Conservation (phyloP, 2,329 filamentous ascomycete genomes). For the Verticillium isaacii region DNA sequence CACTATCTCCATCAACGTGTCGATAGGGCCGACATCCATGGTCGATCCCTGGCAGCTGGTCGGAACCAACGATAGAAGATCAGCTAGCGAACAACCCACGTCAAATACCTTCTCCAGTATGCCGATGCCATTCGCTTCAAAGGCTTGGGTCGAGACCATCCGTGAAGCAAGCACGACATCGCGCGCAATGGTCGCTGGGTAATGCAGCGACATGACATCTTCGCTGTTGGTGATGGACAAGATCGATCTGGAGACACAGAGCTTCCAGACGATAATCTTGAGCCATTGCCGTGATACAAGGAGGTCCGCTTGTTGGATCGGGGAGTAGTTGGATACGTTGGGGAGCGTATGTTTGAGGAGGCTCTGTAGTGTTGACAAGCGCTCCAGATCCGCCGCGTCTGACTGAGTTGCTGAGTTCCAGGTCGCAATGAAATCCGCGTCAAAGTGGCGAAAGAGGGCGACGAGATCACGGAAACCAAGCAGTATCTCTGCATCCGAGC, state of each 20-base stretch:
- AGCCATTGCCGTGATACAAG: constrained; percentile 21
- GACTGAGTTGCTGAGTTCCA: constrained; percentile 18
- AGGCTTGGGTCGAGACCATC: constrained; percentile 16
- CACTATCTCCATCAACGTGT: constrained; percentile 3
- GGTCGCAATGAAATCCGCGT: constrained; percentile 18
- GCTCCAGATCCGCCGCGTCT: background rate
- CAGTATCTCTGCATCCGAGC: constrained; percentile 20
- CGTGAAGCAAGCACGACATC: constrained; percentile 17
- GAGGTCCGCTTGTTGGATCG: constrained; percentile 19
- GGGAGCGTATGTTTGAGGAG: constrained; percentile 1
- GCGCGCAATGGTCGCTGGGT: constrained; percentile 19
- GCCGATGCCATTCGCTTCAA: constrained; percentile 26
- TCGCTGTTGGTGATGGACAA: constrained; percentile 10
- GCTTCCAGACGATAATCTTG: constrained; percentile 20
- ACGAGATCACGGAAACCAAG: constrained; percentile 25
- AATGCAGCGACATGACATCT: constrained; percentile 19
- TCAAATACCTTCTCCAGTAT: constrained; percentile 29
- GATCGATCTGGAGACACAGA: constrained; percentile 17
- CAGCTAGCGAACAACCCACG: constrained; percentile 24
- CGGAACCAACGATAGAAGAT: constrained; percentile 12
- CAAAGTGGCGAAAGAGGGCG: constrained; percentile 19
- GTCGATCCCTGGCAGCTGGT: background rate
- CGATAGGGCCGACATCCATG: constrained; percentile 2
- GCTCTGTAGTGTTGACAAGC: constrained; percentile 3
- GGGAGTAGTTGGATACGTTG: constrained; percentile 8